Evolutionary conservation across 2,329 filamentous ascomycete species (phyloP).

Genomic region (Coniochaeta sp.): DNA sequence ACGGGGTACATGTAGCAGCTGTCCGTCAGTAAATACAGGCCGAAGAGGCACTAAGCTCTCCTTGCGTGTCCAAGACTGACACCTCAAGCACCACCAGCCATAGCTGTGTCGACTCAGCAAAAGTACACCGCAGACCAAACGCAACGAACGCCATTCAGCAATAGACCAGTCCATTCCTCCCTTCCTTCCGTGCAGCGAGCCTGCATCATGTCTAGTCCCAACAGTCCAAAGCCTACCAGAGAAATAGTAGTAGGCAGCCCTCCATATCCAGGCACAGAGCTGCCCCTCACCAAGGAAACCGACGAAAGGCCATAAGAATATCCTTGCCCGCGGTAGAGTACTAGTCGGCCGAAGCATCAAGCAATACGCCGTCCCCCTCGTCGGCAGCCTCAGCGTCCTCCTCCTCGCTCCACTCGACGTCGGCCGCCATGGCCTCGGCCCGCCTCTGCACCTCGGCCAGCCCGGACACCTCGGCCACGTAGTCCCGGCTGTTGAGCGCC

Average conservation of each 20-base stretch:
- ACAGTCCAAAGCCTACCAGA: not conserved
- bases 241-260: not conserved
- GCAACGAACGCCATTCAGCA: not conserved
- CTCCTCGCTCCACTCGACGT: conserved; percentile 53
- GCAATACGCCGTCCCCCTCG: conserved; percentile 45
- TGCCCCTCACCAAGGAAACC: not conserved
- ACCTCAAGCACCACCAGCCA: too few relatives aligned
- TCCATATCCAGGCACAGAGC: not conserved
- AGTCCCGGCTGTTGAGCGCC: conserved; percentile 68
- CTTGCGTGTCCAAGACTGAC: too few relatives aligned
- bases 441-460: conserved; percentile 62
- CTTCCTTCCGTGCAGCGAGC: not conserved
- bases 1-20: too few relatives aligned
- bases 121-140: not conserved
- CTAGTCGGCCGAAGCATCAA: not conserved
- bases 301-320: not conserved
- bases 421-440: conserved; percentile 42
- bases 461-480: conserved; percentile 69
- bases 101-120: not conserved
- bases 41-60: too few relatives aligned
- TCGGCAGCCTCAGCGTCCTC: conserved; percentile 42
- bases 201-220: not conserved
- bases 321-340: not conserved
- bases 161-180: not conserved
- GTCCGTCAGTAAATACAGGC: too few relatives aligned